A percentile compares a stretch with the other conserved stretches of the same genome.
Evolutionary conservation across 78 protist genomes (phyloP).

Genomic region (Paulinella micropora): DNA sequence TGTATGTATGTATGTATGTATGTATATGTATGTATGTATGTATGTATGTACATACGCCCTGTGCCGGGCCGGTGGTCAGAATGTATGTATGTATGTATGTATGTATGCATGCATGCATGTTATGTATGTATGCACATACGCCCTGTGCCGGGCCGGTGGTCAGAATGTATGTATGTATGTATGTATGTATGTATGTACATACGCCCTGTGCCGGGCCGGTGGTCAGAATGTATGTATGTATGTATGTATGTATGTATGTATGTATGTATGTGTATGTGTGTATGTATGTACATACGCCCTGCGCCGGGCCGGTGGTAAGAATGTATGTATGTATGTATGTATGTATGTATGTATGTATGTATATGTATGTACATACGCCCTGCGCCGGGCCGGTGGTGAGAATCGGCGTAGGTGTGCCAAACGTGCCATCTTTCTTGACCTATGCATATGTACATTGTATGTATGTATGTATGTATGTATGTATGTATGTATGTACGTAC

Average conservation of each 20-base stretch:
- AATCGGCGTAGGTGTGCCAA: too few species aligned
- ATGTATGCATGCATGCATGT: neutral
- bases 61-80: neutral
- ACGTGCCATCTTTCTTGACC: neutral
- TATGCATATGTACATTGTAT: neutral
- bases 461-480: neutral
- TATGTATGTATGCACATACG: neutral
- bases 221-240: neutral
- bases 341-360: neutral
- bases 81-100: too few species aligned
- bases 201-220: neutral
- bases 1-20: neutral
- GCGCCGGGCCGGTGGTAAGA: conserved; percentile 6
- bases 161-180: too few species aligned
- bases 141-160: too few species aligned
- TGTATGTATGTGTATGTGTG: neutral
- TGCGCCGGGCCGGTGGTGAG: neutral
- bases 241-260: too few species aligned
- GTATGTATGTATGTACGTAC: neutral
- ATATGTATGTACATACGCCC: neutral
- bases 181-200: too few species aligned
- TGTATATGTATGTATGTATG: neutral
- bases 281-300: neutral
- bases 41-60: neutral
- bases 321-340: neutral